Evolutionary conservation across 176 grass and related monocot genomes (phyloP).

Genomic region (Oryza meyeriana): DNA sequence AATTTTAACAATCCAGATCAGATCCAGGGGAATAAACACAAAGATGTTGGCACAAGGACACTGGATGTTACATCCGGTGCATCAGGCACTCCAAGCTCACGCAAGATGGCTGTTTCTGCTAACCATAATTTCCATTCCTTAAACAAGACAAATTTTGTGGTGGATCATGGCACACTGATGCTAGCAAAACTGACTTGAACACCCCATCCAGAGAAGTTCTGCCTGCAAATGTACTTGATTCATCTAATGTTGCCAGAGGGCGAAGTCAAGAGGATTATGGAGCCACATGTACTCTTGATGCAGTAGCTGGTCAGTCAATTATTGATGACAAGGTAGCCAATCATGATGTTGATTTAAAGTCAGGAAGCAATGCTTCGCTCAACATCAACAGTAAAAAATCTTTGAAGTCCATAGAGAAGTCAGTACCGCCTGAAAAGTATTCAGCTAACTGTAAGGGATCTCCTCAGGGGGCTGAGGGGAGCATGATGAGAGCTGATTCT

Average conservation of each 20-base stretch:
- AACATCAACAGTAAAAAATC: conserved; percentile 27
- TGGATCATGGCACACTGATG: not conserved
- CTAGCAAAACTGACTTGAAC: not conserved
- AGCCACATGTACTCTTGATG: not conserved
- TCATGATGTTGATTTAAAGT: not conserved
- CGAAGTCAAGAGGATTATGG: not conserved
- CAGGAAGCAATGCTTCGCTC: not conserved
- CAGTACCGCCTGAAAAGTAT: conserved; percentile 23
- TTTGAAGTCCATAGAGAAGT: conserved; percentile 34
- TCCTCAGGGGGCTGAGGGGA: conserved; percentile 15
- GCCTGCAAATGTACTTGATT: not conserved
- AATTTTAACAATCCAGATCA: not conserved
- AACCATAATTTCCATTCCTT: conserved; percentile 32
- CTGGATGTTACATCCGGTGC: not conserved
- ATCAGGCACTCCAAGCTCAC: conserved; percentile 24
- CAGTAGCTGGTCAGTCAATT: conserved; percentile 1
- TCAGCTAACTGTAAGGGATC: not conserved
- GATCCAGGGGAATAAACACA: conserved; percentile 1
- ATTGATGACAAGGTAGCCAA: not conserved
- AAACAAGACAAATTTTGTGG: conserved; percentile 16
- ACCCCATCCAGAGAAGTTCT: conserved; percentile 18
- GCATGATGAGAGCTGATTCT: conserved; percentile 12
- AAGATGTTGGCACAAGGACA: conserved; percentile 17
- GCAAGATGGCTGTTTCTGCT: conserved; percentile 20
- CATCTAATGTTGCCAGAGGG: not conserved